These are phyloP conservation scores for Populus hybrid DNA, from an alignment of 441 rosid genomes.

Conservation along the genomic window DNA sequence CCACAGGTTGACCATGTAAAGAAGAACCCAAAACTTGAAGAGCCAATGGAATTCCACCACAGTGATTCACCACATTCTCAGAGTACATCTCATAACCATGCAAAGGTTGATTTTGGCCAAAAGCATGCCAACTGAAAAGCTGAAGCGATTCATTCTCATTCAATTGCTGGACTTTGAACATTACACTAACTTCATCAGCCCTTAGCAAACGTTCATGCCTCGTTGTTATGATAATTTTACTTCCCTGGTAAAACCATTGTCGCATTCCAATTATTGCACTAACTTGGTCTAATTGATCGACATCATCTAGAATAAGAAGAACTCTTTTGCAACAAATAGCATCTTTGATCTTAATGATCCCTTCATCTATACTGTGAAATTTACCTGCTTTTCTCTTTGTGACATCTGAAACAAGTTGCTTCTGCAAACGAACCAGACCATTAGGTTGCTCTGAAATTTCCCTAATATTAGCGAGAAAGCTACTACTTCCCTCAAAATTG, in stretches of 20 bases:
- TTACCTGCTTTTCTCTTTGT: neutral
- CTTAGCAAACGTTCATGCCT: conserved; percentile 14
- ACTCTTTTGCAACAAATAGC: conserved; percentile 13
- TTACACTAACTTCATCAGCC: neutral
- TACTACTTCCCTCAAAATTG: conserved; percentile 18
- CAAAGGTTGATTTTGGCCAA: conserved; percentile 9
- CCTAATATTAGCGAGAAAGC: conserved; percentile 30
- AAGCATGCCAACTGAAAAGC: conserved; percentile 27
- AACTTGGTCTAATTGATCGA: conserved; percentile 20
- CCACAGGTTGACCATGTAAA: conserved; percentile 18
- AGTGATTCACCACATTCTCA: neutral
- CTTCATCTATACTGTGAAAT: conserved; percentile 16
- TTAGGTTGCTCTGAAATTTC: conserved; percentile 13
- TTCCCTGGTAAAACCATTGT: conserved; percentile 17
- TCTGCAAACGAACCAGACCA: conserved; percentile 23
- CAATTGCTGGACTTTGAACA: conserved; percentile 27
- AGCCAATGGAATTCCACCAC: conserved; percentile 29
- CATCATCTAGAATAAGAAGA: conserved; percentile 31
- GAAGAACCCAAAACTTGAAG: conserved; percentile 24
- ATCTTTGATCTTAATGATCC: conserved; percentile 5
- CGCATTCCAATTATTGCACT: conserved; percentile 12
- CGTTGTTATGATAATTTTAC: conserved; percentile 25
- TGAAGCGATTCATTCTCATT: conserved; percentile 18
- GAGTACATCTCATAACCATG: conserved; percentile 13
- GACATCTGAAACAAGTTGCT: conserved; percentile 19